These are phyloP conservation scores for Backusella psychrophila DNA, from an alignment of 192 early-diverging fungal genomes.

Conservation along the genomic window DNA sequence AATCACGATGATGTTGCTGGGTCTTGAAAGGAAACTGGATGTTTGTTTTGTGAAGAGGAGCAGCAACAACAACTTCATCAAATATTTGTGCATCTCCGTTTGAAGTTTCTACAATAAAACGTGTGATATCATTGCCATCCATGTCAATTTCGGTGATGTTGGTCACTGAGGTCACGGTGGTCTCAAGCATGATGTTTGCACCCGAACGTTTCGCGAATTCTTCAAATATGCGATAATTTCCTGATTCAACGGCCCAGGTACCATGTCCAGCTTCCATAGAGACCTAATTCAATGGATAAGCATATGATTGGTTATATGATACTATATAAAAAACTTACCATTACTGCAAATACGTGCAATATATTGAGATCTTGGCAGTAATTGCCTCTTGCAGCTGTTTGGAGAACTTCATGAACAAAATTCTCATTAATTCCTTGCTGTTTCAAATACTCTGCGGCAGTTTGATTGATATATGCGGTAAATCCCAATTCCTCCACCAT, in stretches of 20 bases:
- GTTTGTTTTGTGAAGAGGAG: conserved; percentile 42
- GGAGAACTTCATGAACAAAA: conserved; percentile 53
- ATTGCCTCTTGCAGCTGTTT: conserved; percentile 61
- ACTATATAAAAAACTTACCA: conserved; percentile 22
- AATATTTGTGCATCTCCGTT: conserved; percentile 43
- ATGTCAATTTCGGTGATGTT: conserved; percentile 7
- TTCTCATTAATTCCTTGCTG: conserved; percentile 29
- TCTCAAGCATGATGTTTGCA: conserved; percentile 47
- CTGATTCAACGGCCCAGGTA: conserved; percentile 45
- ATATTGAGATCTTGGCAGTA: conserved; percentile 58
- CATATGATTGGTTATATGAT: neutral
- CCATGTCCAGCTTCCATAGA: conserved; percentile 48
- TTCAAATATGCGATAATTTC: conserved; percentile 63
- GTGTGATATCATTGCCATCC: neutral
- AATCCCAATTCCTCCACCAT: conserved; percentile 34
- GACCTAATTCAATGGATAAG: conserved; percentile 13
- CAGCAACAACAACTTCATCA: conserved; percentile 60
- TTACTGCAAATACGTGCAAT: conserved; percentile 57
- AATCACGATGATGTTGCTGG: conserved; percentile 16
- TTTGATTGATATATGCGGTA: conserved; percentile 10
- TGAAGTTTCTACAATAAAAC: conserved; percentile 34
- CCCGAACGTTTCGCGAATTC: conserved; percentile 43
- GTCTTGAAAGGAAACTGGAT: neutral
- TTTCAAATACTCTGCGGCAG: conserved; percentile 39
- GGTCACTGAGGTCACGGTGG: conserved; percentile 39